These are phyloP conservation scores for Telopea speciosissima DNA, from an alignment of 177 flowering plant species.

Conservation along the genomic window DNA sequence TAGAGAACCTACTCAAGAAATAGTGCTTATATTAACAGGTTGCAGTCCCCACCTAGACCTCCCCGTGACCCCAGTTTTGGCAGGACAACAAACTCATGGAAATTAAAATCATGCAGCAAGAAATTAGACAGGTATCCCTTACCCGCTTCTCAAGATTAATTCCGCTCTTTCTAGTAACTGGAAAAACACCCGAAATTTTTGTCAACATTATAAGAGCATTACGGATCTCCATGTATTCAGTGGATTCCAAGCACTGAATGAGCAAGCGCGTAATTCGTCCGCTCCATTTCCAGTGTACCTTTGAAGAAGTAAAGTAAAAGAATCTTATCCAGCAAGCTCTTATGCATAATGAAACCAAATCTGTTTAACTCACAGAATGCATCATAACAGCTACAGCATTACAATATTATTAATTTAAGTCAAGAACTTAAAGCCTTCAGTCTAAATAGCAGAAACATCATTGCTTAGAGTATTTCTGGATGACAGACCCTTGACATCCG, in stretches of 20 bases:
- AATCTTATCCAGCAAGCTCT: neutral
- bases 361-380: neutral
- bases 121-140: conserved; percentile 7
- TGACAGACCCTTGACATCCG: neutral
- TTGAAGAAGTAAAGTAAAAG: conserved; percentile 12
- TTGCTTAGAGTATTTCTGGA: neutral
- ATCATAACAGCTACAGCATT: neutral
- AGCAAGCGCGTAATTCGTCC: conserved; percentile 77
- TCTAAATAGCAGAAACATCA: neutral
- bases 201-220: conserved; percentile 91
- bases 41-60: neutral
- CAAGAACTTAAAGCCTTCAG: neutral
- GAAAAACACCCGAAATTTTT: conserved; percentile 88
- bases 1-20: neutral
- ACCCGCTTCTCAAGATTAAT: conserved; percentile 98
- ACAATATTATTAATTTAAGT: neutral
- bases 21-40: neutral
- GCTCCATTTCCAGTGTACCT: conserved; percentile 99
- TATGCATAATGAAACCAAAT: neutral
- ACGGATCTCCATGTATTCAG: conserved; percentile 95
- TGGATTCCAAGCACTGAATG: conserved; percentile 91
- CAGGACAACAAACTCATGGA: neutral
- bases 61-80: neutral
- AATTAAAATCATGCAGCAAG: neutral
- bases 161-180: conserved; percentile 91